These are phyloP conservation scores for Hemileccinum impolitum DNA, from an alignment of 768 basidiomycete species.

Conservation along the genomic window DNA sequence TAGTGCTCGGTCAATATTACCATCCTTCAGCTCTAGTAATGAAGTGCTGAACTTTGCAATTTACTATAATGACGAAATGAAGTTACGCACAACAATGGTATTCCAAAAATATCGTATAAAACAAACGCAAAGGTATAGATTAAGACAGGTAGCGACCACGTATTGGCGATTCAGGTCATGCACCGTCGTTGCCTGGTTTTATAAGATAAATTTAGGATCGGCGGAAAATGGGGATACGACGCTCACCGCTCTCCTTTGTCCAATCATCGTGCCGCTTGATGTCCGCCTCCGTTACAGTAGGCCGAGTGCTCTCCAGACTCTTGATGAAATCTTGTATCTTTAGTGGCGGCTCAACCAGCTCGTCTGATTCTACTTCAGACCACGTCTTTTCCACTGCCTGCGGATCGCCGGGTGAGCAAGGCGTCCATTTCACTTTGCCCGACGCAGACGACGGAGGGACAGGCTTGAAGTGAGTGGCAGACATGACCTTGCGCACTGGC, in stretches of 20 bases:
- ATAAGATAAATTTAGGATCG: background rate
- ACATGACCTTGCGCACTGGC: constrained; percentile 92
- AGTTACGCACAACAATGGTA: constrained; percentile 6
- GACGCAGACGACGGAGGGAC: constrained; percentile 29
- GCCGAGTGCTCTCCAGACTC: constrained; percentile 71
- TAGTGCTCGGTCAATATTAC: constrained; percentile 20
- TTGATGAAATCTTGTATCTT: constrained; percentile 77
- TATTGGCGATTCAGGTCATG: constrained; percentile 15
- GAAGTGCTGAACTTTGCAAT: constrained; percentile 1
- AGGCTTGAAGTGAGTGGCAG: constrained; percentile 91
- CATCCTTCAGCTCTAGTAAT: constrained; percentile 4
- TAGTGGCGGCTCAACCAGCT: constrained; percentile 86
- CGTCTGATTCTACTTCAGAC: constrained; percentile 84
- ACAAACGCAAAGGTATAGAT: constrained; percentile 19
- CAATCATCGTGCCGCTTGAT: constrained; percentile 80
- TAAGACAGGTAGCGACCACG: constrained; percentile 6
- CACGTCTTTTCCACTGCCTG: constrained; percentile 85
- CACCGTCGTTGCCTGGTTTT: constrained; percentile 29
- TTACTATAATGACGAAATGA: background rate
- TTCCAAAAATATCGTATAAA: constrained; percentile 9
- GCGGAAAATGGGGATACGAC: background rate
- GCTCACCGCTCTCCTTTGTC: constrained; percentile 80
- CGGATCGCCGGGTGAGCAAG: constrained; percentile 92
- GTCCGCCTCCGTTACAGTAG: constrained; percentile 87
- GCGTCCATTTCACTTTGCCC: constrained; percentile 69